These are phyloP conservation scores for Akanthomyces lecanii DNA, from an alignment of 2,329 filamentous ascomycete species.

Conservation along the genomic window DNA sequence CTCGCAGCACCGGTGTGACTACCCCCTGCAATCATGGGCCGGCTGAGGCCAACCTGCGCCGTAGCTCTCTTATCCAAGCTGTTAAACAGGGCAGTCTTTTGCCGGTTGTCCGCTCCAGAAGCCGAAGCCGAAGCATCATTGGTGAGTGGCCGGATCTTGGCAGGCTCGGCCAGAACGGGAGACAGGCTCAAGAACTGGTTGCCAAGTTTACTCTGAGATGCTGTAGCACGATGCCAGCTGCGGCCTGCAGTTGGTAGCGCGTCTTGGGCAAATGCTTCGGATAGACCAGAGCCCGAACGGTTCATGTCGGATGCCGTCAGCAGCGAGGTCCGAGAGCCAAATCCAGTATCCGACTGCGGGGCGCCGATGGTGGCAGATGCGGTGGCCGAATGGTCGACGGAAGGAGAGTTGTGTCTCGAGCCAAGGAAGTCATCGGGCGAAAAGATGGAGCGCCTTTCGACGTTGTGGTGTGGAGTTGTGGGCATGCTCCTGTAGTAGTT, in stretches of 20 bases:
- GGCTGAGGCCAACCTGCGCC: conserved; percentile 60
- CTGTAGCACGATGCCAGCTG: conserved; percentile 39
- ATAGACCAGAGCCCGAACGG: not conserved
- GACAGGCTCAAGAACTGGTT: conserved; percentile 42
- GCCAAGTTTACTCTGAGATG: conserved; percentile 39
- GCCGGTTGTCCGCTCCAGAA: conserved; percentile 43
- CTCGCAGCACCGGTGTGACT: conserved; percentile 36
- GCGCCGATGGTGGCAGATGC: conserved; percentile 24
- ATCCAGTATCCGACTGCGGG: conserved; percentile 27
- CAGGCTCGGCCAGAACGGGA: conserved; percentile 1
- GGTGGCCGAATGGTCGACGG: conserved; percentile 23
- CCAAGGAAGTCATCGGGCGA: conserved; percentile 53
- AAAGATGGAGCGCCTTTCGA: conserved; percentile 51
- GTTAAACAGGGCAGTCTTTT: conserved; percentile 52
- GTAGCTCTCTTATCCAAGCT: conserved; percentile 60
- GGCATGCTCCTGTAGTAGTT: conserved; percentile 41
- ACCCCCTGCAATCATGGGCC: conserved; percentile 57
- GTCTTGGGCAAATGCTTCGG: conserved; percentile 22
- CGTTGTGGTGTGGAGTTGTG: conserved; percentile 49
- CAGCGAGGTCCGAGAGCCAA: conserved; percentile 40
- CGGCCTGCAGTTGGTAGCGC: conserved; percentile 27
- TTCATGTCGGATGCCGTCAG: not conserved
- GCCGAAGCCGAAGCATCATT: conserved; percentile 29
- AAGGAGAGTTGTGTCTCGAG: conserved; percentile 18
- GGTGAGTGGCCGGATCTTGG: not conserved